These are phyloP conservation scores for Fraxinus platypoda DNA, from an alignment of 305 asterid species.

Conservation along the genomic window DNA sequence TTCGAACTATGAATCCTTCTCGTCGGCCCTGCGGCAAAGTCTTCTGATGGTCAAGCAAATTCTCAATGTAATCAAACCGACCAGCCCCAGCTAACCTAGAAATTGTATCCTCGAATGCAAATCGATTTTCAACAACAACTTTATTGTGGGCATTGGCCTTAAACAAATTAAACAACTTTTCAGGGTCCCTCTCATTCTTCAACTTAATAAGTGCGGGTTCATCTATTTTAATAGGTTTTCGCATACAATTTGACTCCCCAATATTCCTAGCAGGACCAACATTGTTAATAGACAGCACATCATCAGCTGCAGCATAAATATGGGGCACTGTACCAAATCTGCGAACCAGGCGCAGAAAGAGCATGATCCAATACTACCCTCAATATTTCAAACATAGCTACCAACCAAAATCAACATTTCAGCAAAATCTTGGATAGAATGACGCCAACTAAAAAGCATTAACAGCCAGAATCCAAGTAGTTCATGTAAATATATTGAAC, in stretches of 20 bases:
- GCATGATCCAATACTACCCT: slow-evolving; percentile 51
- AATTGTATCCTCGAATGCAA: slow-evolving; percentile 68
- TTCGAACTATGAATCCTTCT: slow-evolving; percentile 73
- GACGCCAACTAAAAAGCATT: slow-evolving; percentile 1
- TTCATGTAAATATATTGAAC: slow-evolving; percentile 1
- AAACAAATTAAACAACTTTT: slow-evolving; percentile 61
- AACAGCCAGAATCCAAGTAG: slow-evolving; percentile 4
- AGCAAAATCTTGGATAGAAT: slow-evolving; percentile 3
- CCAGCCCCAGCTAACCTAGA: slow-evolving; percentile 77
- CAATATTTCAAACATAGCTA: slow-evolving; percentile 37
- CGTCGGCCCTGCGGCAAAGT: slow-evolving; percentile 78
- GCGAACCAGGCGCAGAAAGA: slow-evolving; percentile 68
- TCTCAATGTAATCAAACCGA: slow-evolving; percentile 64
- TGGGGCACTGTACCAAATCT: slow-evolving; percentile 47
- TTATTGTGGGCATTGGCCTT: slow-evolving; percentile 66
- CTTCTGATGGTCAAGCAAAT: slow-evolving; percentile 78
- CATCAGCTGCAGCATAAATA: slow-evolving; percentile 21
- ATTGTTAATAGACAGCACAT: slow-evolving; percentile 21
- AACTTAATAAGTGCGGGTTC: slow-evolving; percentile 73
- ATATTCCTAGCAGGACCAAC: slow-evolving; percentile 20
- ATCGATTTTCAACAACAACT: slow-evolving; percentile 62
- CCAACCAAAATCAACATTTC: slow-evolving; percentile 29
- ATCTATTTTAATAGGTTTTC: slow-evolving; percentile 30
- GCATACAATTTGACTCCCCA: background rate
- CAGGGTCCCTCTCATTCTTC: slow-evolving; percentile 68